phyloP scores from a whole-genome alignment of 2,329 filamentous ascomycete species.

The Domatiomyces catenatus region DNA sequence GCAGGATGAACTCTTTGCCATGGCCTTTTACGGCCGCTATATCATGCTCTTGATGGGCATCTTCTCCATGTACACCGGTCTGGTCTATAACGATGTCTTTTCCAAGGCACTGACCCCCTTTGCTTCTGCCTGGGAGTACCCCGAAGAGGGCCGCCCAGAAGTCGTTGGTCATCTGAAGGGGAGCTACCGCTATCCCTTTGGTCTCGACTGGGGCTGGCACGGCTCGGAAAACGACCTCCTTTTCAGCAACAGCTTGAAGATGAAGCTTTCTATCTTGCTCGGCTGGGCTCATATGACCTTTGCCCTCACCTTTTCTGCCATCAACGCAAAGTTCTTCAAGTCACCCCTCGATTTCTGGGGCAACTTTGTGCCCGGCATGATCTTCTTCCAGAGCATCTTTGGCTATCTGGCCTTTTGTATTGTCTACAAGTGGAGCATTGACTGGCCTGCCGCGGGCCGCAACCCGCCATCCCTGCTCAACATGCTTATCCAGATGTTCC shows the following conservation, averaged over 20 bases:
- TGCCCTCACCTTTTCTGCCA: conserved; percentile 77
- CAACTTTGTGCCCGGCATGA: conserved; percentile 95
- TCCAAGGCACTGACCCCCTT: conserved; percentile 86
- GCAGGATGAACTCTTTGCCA: conserved; percentile 90
- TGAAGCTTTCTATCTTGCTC: conserved; percentile 97
- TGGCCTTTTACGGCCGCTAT: conserved; percentile 98
- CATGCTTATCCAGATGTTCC: conserved; percentile 99
- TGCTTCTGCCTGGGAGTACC: conserved; percentile 78
- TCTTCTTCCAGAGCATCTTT: conserved; percentile 98
- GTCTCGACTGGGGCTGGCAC: conserved; percentile 93
- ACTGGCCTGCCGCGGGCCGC: conserved; percentile 56
- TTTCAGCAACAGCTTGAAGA: conserved; percentile 98
- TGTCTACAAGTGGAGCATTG: conserved; percentile 89
- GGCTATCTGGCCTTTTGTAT: conserved; percentile 90
- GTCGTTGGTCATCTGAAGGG: conserved; percentile 54
- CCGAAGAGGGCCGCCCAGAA: conserved; percentile 50
- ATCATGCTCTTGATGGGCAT: conserved; percentile 97
- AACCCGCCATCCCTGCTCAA: conserved; percentile 80
- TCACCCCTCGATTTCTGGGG: conserved; percentile 90
- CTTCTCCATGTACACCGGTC: conserved; percentile 91
- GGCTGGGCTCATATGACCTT: conserved; percentile 94
- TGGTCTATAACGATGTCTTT: conserved; percentile 96
- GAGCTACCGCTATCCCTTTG: conserved; percentile 83
- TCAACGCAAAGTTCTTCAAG: conserved; percentile 92
- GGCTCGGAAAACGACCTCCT: conserved; percentile 86